Evolutionary conservation across 106 monocot genomes (phyloP), one percentile per base, ranked within the genome.

Genomic region (Acorus gramineus): DNA sequence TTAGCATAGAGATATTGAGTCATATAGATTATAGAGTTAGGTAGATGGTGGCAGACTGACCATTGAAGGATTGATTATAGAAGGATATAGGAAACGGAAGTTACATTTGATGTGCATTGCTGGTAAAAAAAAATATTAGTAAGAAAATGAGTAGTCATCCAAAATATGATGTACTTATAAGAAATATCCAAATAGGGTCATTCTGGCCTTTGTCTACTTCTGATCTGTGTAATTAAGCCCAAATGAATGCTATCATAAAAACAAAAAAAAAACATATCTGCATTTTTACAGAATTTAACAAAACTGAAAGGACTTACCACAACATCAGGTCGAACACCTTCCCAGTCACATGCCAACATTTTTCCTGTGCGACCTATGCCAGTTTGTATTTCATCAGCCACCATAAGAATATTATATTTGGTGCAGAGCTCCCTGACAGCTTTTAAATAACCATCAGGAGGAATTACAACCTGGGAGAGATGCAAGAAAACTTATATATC

Each of bases 301-400:
- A 57, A 78, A 57, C 7, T 28, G 28, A 28, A 68, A 66, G 49
- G 59, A 53, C 56, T 79, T 69, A 95, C 98, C 81, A 99, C 91
- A 71, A 92, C 65, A 80, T 99, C 98, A 68, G 98, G 92, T 2
- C 85, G 83, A 12, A 99, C 70, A 55, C 74, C 71, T 80, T 99
- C 98, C 98, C 92, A 99, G 46, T 99, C 79, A 70, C 87, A 88
- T 52, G 92, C 98, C 46, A 99, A 61, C 81, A 92, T 75, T 61
- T 75, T 84, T 6, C 98, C 98, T 1, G 98, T 99, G 47, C 98
- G 85, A 9, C 77, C 98, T 68, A 99, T 81, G 60, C 98, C 98
- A 48, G 98, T 99, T 80, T 99, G 98, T 65, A 99, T 92, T 72
- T 99, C 98, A 74, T 99, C 98, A 66, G 85, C 98, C 56, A 99